phyloP scores from a whole-genome alignment of 73 alveolate species.

The Uronychia setigera region DNA sequence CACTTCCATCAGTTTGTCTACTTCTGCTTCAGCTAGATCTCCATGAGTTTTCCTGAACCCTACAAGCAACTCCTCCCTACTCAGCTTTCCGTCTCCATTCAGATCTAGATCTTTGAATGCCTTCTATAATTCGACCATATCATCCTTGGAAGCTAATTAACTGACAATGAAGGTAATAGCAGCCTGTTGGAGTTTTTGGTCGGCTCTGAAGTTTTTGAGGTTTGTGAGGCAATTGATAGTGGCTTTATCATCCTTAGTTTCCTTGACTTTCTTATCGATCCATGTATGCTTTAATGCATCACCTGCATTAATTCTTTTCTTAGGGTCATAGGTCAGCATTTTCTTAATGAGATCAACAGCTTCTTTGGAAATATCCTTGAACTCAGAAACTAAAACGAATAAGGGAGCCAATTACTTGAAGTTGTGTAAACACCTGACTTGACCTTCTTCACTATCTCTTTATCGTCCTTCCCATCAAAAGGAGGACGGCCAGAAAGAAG shows the following conservation, averaged over 20 bases:
- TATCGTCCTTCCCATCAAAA: slow-evolving; percentile 46
- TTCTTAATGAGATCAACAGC: slow-evolving; percentile 44
- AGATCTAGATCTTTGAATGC: slow-evolving; percentile 73
- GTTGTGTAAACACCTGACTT: slow-evolving; percentile 8
- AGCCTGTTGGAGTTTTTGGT: slow-evolving; percentile 58
- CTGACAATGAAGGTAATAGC: slow-evolving; percentile 67
- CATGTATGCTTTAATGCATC: slow-evolving; percentile 57
- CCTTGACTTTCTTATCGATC: slow-evolving; percentile 18
- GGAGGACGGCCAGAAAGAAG: slow-evolving; percentile 49
- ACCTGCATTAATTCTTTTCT: slow-evolving; percentile 26
- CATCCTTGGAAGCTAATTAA: slow-evolving; percentile 75
- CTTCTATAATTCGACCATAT: slow-evolving; percentile 71
- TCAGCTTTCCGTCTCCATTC: slow-evolving; percentile 79
- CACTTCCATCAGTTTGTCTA: slow-evolving; percentile 55
- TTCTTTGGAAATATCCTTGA: slow-evolving; percentile 60
- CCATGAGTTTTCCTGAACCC: slow-evolving; percentile 66
- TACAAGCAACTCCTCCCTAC: slow-evolving; percentile 76
- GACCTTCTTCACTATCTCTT: slow-evolving; percentile 38
- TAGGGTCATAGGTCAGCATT: slow-evolving; percentile 41
- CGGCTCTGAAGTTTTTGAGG: slow-evolving; percentile 40
- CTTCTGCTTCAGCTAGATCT: slow-evolving; percentile 57
- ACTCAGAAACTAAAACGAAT: too few relatives aligned
- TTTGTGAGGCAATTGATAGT: slow-evolving; percentile 33
- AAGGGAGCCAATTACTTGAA: too few relatives aligned
- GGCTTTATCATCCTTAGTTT: slow-evolving; percentile 7